These are phyloP conservation scores for Saccharomycodes ludwigii DNA, from an alignment of 805 yeast species.

Conservation along the genomic window DNA sequence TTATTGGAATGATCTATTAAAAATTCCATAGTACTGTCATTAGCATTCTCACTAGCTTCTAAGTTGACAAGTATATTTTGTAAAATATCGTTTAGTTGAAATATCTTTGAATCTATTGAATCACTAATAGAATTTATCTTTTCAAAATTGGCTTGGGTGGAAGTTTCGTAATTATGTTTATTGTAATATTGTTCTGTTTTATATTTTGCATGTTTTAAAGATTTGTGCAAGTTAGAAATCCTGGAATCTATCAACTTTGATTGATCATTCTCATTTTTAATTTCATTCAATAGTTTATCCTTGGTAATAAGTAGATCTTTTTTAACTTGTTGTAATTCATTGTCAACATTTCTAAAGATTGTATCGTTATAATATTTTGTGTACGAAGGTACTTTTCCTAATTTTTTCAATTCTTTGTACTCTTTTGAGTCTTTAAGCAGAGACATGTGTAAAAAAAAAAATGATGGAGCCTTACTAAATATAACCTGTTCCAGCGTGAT, in stretches of 20 bases:
- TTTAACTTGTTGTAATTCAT: conserved; percentile 14
- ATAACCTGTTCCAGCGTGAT: too few species aligned
- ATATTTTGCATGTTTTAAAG: too few species aligned
- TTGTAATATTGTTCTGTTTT: too few species aligned
- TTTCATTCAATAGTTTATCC: conserved; percentile 16
- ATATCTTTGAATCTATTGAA: too few species aligned
- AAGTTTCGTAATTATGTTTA: too few species aligned
- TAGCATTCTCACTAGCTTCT: neutral
- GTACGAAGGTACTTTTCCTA: conserved; percentile 10
- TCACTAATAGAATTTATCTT: too few species aligned
- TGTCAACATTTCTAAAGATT: conserved; percentile 14
- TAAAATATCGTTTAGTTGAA: too few species aligned
- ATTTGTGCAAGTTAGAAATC: too few species aligned
- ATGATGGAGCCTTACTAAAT: too few species aligned
- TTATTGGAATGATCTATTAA: neutral
- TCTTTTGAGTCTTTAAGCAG: conserved; percentile 8
- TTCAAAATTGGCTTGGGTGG: too few species aligned
- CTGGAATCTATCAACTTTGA: conserved; percentile 16
- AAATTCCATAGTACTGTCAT: conserved; percentile 4
- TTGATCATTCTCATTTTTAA: conserved; percentile 20
- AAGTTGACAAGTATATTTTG: too few species aligned
- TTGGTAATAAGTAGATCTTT: conserved; percentile 13
- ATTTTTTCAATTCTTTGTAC: conserved; percentile 11
- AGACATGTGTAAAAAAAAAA: too few species aligned
- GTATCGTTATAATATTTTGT: conserved; percentile 11